These are phyloP conservation scores for Aspergillus haitiensis DNA, from an alignment of 495 filamentous ascomycete genomes.

Conservation along the genomic window DNA sequence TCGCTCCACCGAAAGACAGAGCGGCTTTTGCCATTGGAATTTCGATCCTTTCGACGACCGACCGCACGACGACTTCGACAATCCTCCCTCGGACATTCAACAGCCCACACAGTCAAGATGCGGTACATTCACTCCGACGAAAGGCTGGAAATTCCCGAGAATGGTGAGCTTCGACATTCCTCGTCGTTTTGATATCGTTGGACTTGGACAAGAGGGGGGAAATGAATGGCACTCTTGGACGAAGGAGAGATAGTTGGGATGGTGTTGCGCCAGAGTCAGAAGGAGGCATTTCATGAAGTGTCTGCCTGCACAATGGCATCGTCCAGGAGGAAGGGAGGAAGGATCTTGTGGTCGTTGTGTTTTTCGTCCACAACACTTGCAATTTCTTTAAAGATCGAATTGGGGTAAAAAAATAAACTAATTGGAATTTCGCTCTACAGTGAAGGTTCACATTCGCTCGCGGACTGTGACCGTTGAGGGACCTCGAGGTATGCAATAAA, in stretches of 20 bases:
- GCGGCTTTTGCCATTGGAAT: slow-evolving; percentile 36
- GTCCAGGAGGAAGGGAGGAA: background rate
- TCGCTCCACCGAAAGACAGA: slow-evolving; percentile 43
- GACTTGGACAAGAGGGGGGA: background rate
- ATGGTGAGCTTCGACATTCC: slow-evolving; percentile 67
- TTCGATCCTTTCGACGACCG: slow-evolving; percentile 49
- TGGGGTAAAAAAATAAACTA: slow-evolving; percentile 17
- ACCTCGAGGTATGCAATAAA: slow-evolving; percentile 66
- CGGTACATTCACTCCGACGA: slow-evolving; percentile 98
- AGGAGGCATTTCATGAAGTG: background rate
- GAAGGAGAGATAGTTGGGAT: slow-evolving; percentile 1
- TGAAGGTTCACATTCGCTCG: slow-evolving; percentile 95
- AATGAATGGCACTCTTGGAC: background rate
- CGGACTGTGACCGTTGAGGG: slow-evolving; percentile 94
- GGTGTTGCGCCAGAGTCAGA: slow-evolving; percentile 9
- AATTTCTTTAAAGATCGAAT: slow-evolving; percentile 19
- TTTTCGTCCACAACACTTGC: slow-evolving; percentile 28
- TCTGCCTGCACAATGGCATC: slow-evolving; percentile 1
- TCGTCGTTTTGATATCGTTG: slow-evolving; percentile 5
- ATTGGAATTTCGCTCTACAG: slow-evolving; percentile 53
- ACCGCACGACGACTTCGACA: slow-evolving; percentile 49
- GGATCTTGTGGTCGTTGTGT: slow-evolving; percentile 9
- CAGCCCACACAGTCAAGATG: slow-evolving; percentile 70
- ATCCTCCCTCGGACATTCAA: slow-evolving; percentile 49
- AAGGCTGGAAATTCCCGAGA: slow-evolving; percentile 88